Base-by-base conservation (phyloP, 495 filamentous ascomycete genomes). In the Extremus antarcticus region DNA sequence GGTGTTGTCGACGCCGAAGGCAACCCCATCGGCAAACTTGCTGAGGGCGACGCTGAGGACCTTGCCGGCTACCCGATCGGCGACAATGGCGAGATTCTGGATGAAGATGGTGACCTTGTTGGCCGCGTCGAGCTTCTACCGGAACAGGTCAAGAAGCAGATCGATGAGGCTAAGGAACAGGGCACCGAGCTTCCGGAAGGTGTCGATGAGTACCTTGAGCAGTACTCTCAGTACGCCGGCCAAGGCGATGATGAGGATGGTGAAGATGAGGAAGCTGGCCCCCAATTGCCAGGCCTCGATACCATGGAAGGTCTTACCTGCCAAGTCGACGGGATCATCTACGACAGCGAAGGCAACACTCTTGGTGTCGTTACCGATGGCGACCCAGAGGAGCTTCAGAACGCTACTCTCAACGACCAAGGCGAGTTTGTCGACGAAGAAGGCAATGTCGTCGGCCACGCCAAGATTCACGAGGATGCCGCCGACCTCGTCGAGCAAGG, bases 41-140 rank as follows among this genome's bases (percentile, higher is more conserved):
- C 75, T 16, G 80, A 85, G 57, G 81, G 80, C 16, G 73, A 82
- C 25, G 75, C 80, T 1, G 73, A 81, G 57, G 80, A 82, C 56
- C 74, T 84, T 35, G 75, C 74, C 16, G 82, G 80, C 9, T 76
- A 77, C 60, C 71, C 70, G 1, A 73, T 82, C 43, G 78, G 79
- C 45, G 80, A 83, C 13, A 74, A 79, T 3, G 80, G 80, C 17
- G 79, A 82, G 60, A 80, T 84, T 43, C 70, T 85, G 16, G 81
- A 85, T 53, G 76, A 83, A 29, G 79, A 82, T 32, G 82, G 82
- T 15, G 78, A 85, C 56, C 72, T 81, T 17, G 76, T 83, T 50
- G 80, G 78, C 35, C 72, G 75, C 24, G 75, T 71, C 23, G 77
- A 81, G 59, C 69, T 77, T 7, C 59, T 76, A n/a, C 71, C 79